A percentile compares a stretch with the other conserved stretches of the same genome.
Conservation (phyloP, 306 rosid genomes). For the Begonia loranthoides region DNA sequence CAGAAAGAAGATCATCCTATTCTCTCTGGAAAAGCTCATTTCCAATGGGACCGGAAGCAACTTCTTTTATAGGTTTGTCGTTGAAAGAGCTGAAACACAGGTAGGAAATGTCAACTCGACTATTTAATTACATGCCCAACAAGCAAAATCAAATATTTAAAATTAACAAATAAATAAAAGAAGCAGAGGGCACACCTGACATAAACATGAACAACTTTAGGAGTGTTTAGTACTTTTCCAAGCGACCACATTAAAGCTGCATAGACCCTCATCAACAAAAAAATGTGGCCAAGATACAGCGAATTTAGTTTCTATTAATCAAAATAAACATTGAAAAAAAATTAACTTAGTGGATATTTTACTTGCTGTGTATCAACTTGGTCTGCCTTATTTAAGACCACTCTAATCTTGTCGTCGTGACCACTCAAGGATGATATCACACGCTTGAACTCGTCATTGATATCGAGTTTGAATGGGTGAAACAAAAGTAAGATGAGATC, state of each 20-base stretch:
- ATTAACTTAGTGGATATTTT: constrained; percentile 4
- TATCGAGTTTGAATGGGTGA: constrained; percentile 95
- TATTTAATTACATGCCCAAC: no score
- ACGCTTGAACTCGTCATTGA: constrained; percentile 91
- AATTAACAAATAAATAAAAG: not conserved
- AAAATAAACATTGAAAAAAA: not conserved
- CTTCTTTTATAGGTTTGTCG: constrained; percentile 46
- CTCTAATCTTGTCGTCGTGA: constrained; percentile 86
- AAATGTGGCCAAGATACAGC: not conserved
- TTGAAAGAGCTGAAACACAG: constrained; percentile 62
- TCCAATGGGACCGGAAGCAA: constrained; percentile 49
- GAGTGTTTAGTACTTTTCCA: constrained; percentile 87
- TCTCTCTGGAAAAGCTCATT: constrained; percentile 75
- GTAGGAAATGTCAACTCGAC: not conserved
- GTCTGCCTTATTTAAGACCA: constrained; percentile 84
- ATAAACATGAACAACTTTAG: constrained; percentile 86
- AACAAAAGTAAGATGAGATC: constrained; percentile 81
- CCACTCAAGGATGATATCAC: constrained; percentile 78
- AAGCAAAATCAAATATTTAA: not conserved
- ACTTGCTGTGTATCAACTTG: constrained; percentile 97
- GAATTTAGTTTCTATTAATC: not conserved
- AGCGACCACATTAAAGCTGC: constrained; percentile 99
- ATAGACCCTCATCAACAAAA: constrained; percentile 88
- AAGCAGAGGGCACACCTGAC: constrained; percentile 47
- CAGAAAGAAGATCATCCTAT: constrained; percentile 83